Evolutionary conservation across 2,329 filamentous ascomycete species (phyloP).

Genomic region (Podosphaera leucotricha): DNA sequence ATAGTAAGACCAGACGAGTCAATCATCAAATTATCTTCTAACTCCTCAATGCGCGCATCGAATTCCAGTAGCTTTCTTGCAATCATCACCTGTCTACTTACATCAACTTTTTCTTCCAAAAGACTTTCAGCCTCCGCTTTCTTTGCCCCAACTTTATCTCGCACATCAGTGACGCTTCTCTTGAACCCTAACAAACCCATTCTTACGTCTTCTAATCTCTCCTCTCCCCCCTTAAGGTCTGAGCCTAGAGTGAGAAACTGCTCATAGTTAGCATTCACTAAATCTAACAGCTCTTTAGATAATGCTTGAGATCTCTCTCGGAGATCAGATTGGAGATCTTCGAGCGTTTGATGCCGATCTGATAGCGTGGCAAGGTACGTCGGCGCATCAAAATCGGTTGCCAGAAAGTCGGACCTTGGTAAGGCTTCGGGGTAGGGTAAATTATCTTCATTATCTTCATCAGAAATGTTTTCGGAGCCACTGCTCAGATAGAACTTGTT

Average conservation of each 20-base stretch:
- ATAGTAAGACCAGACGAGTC: slow-evolving; percentile 14
- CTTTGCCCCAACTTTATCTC: slow-evolving; percentile 36
- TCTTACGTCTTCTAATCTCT: slow-evolving; percentile 71
- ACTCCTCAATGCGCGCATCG: slow-evolving; percentile 33
- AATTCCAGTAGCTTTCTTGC: slow-evolving; percentile 42
- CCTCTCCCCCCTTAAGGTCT: slow-evolving; percentile 67
- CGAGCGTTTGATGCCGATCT: slow-evolving; percentile 83
- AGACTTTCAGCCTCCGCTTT: slow-evolving; percentile 37
- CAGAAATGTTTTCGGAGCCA: slow-evolving; percentile 12
- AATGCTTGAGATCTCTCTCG: slow-evolving; percentile 59
- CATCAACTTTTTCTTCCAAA: slow-evolving; percentile 40
- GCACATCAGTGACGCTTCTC: slow-evolving; percentile 56
- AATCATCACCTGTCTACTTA: slow-evolving; percentile 37
- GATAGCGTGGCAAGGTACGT: slow-evolving; percentile 62
- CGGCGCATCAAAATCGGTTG: slow-evolving; percentile 52
- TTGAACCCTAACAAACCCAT: slow-evolving; percentile 71
- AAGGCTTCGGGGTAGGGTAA: slow-evolving; percentile 79
- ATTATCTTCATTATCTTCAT: slow-evolving; percentile 37
- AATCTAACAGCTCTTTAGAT: slow-evolving; percentile 67
- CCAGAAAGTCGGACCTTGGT: slow-evolving; percentile 59
- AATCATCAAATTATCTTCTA: slow-evolving; percentile 41
- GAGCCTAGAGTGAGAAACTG: slow-evolving; percentile 69
- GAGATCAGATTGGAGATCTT: slow-evolving; percentile 72
- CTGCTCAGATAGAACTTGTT: slow-evolving; percentile 23
- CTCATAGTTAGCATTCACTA: slow-evolving; percentile 88